Evolutionary conservation across 257 asterid genomes (phyloP).

Genomic region (Ehretia macrophylla): DNA sequence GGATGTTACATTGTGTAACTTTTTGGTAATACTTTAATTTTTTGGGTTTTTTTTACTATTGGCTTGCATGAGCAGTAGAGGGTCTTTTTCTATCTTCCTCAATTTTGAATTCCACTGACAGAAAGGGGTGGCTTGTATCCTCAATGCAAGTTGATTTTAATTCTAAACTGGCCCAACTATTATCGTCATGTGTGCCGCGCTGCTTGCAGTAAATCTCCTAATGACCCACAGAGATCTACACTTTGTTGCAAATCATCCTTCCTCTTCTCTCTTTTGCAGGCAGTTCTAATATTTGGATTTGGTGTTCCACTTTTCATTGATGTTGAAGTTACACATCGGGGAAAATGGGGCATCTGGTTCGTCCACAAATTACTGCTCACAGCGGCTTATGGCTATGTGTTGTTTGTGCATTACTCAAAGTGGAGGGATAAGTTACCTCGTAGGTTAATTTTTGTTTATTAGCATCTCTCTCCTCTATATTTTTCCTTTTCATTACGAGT

Average conservation of each 20-base stretch:
- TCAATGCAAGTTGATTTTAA: too few relatives aligned
- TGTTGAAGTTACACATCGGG: constrained; percentile 47
- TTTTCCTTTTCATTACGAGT: background rate
- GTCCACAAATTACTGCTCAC: constrained; percentile 51
- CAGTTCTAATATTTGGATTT: constrained; percentile 65
- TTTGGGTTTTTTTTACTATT: too few relatives aligned
- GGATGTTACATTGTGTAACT: too few relatives aligned
- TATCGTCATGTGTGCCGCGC: too few relatives aligned
- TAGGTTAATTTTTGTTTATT: constrained; percentile 30
- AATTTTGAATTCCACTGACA: too few relatives aligned
- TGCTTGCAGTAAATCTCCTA: too few relatives aligned
- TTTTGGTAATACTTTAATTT: too few relatives aligned
- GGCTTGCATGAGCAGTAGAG: too few relatives aligned
- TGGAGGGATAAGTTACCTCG: constrained; percentile 97
- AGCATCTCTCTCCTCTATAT: background rate
- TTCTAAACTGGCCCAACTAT: too few relatives aligned
- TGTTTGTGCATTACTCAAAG: constrained; percentile 83
- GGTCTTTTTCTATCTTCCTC: too few relatives aligned
- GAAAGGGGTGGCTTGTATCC: too few relatives aligned
- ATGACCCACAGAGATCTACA: too few relatives aligned
- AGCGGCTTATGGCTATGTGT: constrained; percentile 69
- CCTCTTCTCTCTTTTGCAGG: constrained; percentile 36
- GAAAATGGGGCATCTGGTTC: constrained; percentile 69
- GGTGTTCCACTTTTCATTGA: constrained; percentile 62
- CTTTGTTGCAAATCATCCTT: background rate